Evolutionary conservation across 2,329 filamentous ascomycete species (phyloP), one percentile per base, ranked within the genome.

Genomic region (Exophiala bonariae): DNA sequence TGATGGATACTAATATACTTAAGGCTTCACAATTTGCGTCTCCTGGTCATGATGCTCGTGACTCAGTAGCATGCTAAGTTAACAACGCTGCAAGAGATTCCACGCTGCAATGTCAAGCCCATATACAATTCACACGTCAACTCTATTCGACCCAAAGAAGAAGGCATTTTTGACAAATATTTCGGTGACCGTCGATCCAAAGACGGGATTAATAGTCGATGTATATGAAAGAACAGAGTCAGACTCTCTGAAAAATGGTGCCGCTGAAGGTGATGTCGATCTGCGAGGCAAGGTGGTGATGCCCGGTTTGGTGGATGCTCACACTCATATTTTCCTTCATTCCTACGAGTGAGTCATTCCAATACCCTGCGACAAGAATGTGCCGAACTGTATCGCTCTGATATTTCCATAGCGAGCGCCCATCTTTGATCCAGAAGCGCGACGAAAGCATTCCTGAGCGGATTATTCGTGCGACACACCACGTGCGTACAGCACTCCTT

Each of bases 371-470:
- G 10, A 17, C 26, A 13, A 7, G 18, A 11, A 3, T 34, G 23
- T n/a, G n/a, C n/a, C n/a, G n/a, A n/a, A 4, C 19, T 31, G 20
- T 19, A 4, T 9, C 18, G 16, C 18, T 22, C 40, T 23, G 4
- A 22, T 7, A 34, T 8, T 17, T 13, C 19, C 4, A 30, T 41
- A 61, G 66, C 34, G 73, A 76, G 47, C 66, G 68, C 7, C 50
- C 64, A 4, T 61, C 68, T 4, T 50, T 68, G 3, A 60, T 75
- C 31, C 80, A 83, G 58, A 77, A 80, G 63, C 74, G 79, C 28
- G 78, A 82, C 51, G 78, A 82, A 55, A 78, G 76, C 46, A 61
- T 78, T n/a, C 71, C 80, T 6, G 80, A 83, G 57, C 68, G 79
- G 17, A 69, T 75, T 18, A 71, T 83, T 38, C 74, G 80, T 14